Evolutionary conservation across 2,329 filamentous ascomycete genomes (phyloP), one percentile per base, ranked within the genome.

Genomic region (Nemania sp.): DNA sequence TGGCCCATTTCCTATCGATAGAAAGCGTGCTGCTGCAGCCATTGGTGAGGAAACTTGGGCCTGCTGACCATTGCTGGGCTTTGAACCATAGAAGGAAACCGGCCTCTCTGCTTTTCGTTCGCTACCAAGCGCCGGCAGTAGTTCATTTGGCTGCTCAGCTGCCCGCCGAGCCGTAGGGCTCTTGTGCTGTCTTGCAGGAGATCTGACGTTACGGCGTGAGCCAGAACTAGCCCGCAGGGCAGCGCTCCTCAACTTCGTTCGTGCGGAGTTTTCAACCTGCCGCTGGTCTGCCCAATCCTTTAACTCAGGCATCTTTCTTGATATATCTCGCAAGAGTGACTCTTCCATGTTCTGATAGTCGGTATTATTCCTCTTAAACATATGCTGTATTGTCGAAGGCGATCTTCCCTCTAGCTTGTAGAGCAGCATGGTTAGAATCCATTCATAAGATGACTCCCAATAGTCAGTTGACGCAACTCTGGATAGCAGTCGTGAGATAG

Each of bases 401-500:
- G 55, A 52, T 45, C 11, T 49, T 6, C 43, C 55, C 26, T 60
- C 55, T 11, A 60, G 41, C 14, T 49, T 58, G 33, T 60, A 58
- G 5, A 58, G 46, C 11, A 60, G 20, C 49, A 58, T 51, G 12
- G 49, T 56, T 3, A 60, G 45, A 45, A 58, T 45, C 51, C 51
- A 60, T 40, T 58, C 45, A 15, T 44, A 33, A 4, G 55, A 52
- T 20, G 48, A 23, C 17, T 46, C 40, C 45, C 30, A 51, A 23
- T 51, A 60, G 28, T 55, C 52, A 8, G 55, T 51, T 2, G 52
- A 53, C 33, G 49, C 40, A n/a, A 54, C 19, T n/a, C 23, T 51
- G 2, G 58, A 56, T 11, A 58, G 30, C 9, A 60, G 37, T 20
- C 49, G 42, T 14, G 55, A 61, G 3, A 64, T 57, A 7, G 56